Evolutionary conservation across 164 flowering plant species (phyloP).

Genomic region (Piper longum): DNA sequence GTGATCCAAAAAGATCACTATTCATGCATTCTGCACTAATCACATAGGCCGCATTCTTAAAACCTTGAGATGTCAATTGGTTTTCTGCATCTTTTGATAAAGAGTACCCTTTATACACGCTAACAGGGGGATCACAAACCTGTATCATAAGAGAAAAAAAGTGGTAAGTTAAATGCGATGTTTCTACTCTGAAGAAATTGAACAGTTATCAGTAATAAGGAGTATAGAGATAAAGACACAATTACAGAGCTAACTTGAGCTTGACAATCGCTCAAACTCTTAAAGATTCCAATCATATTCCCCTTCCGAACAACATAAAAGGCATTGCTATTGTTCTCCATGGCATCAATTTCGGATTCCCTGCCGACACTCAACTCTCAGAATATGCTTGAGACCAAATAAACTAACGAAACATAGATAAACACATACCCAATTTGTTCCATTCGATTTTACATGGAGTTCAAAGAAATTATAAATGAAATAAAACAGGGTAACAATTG

Average conservation of each 20-base stretch:
- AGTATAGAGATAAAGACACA: not conserved
- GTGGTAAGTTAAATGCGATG: not conserved
- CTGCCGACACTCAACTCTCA: constrained; percentile 5
- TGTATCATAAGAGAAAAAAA: constrained; percentile 8
- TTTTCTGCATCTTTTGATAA: constrained; percentile 57
- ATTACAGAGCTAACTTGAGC: constrained; percentile 54
- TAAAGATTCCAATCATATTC: constrained; percentile 72
- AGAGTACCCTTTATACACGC: constrained; percentile 63
- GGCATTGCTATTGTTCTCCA: constrained; percentile 48
- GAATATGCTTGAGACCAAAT: too few species aligned
- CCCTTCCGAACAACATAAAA: constrained; percentile 91
- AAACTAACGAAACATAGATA: too few species aligned
- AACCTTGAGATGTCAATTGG: constrained; percentile 51
- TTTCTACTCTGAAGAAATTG: too few species aligned
- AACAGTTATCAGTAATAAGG: too few species aligned
- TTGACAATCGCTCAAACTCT: constrained; percentile 60
- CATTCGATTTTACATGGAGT: too few species aligned
- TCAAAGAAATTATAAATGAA: too few species aligned
- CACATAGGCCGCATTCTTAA: constrained; percentile 62
- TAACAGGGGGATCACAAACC: constrained; percentile 78
- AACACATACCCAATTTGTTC: too few species aligned
- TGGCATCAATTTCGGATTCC: constrained; percentile 15
- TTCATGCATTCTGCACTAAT: constrained; percentile 50
- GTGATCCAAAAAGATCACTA: constrained; percentile 55
- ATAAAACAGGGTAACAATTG: too few species aligned